Base-by-base conservation (phyloP, 1,284 basidiomycete species). In the Irpex rosettiformis region DNA sequence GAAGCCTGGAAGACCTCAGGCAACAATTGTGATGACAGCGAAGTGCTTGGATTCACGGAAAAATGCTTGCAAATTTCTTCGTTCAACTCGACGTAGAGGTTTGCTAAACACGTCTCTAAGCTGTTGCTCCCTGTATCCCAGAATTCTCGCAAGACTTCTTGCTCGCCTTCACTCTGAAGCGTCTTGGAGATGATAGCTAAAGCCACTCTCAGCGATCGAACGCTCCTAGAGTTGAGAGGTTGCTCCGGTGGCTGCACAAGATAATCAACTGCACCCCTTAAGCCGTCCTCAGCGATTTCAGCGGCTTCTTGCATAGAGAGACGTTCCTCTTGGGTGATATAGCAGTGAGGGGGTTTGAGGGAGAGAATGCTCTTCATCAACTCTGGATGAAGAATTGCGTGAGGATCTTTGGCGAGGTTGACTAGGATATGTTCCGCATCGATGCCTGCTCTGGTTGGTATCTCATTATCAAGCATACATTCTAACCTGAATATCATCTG, bases 381-480 rank as follows among this genome's bases (percentile, higher is more conserved):
- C 60, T 85, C 81, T 2, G 76, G 73, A 28, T 78, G 79, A 7
- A 89, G 76, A 62, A 89, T 77, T 16, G 84, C 78, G n/a, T 69
- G 75, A 21, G 89, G 88, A 43, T 84, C 79, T 42, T 78, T 76
- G 0, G 82, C 77, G n/a, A 91, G 77, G 37, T 80, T 78, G 30
- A 79, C 71, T 2, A 91, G 75, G 24, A 91, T 79, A 49, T 85
- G 81, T 70, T 91, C 89, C 0, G 85, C 84, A 54, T 88, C 77
- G 27, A 86, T 77, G 1, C 81, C 83, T 0, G 83, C 81, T 62
- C 80, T 81, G 27, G 81, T 79, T 0, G 88, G 88, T 4, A 81
- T 75, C 37, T 83, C 77, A 59, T 81, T 79, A 48, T 85, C 83
- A 22, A 79, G 80, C 68, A 86, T 85, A 73, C 84, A 86, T 61